Base-by-base conservation (phyloP, 1,139 yeast species). In the Insectozyma bohioensis region DNA sequence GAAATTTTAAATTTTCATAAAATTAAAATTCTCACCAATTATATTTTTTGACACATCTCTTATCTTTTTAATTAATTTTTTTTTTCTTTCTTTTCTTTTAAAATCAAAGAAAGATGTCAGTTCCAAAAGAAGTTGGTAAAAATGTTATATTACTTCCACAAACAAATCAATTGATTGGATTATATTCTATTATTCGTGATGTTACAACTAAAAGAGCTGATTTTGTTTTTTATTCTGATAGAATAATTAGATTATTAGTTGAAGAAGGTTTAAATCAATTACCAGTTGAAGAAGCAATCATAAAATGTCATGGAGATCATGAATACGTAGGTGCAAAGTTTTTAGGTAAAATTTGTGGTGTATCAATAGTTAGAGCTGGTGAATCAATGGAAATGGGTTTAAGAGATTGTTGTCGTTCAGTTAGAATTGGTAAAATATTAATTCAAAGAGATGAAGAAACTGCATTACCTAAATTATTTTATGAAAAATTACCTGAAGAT, bases 371-470 rank as follows among this genome's bases (percentile, higher is more conserved):
- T 52, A 75, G 98, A 54, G 98, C 98, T 6, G 98, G 98, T 44
- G 98, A 92, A 62, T 82, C 95, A 27, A 92, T 92, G 98, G 98
- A 92, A 61, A 95, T 87, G 73, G 98, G 97, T 14, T 70, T 92
- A 44, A 78, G 98, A 56, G 97, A 69, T 64, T 86, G 97, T 63
- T 88, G 97, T 58, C 75, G 98, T 48, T 84, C 95, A 6, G 98
- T 92, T 26, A 75, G 97, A 55, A 85, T 92, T 42, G 98, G 98
- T 35, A 92, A 92, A 68, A 92, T 92, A 46, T 71, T 92, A 56
- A 92, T 92, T 49, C 98, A 92, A 68, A 77, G 98, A 59, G 97
- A 92, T 54, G 98, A 92, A 61, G 98, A 90, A 62, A 90, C 63
- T 38, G 75, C 78, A 11, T 56, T 71, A 46, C 92, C 94, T 27